These are phyloP conservation scores for Herpetospermum pedunculosum DNA, from an alignment of 306 rosid species.

Conservation along the genomic window DNA sequence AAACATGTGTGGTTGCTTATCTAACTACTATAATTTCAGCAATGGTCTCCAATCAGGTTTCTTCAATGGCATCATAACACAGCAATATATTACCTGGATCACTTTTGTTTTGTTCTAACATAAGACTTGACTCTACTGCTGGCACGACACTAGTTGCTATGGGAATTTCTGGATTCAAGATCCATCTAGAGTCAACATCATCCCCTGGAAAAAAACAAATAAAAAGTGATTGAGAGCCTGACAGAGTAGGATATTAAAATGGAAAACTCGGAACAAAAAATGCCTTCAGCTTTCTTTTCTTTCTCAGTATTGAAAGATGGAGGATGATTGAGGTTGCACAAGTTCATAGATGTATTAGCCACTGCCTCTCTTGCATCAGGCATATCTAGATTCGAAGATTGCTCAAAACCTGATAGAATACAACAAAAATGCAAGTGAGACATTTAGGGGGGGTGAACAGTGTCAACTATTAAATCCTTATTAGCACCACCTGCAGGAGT, in stretches of 20 bases:
- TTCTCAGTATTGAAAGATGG: slow-evolving; percentile 26
- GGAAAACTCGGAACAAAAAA: slow-evolving; percentile 7
- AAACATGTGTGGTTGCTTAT: background rate
- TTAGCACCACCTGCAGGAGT: slow-evolving; percentile 24
- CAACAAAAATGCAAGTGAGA: background rate
- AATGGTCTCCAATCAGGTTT: background rate
- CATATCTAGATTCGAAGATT: slow-evolving; percentile 27
- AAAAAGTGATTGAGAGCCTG: background rate
- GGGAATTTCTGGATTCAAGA: slow-evolving; percentile 13
- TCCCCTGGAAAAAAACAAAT: slow-evolving; percentile 27
- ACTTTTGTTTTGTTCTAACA: background rate
- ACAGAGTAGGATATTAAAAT: background rate
- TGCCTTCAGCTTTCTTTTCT: slow-evolving; percentile 27
- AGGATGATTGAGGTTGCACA: slow-evolving; percentile 21
- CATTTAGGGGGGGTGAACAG: background rate
- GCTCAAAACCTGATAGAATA: slow-evolving; percentile 15
- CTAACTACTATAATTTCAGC: background rate
- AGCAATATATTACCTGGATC: slow-evolving; percentile 7
- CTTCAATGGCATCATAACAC: background rate
- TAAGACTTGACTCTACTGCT: background rate
- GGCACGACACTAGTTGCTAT: background rate
- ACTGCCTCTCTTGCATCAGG: slow-evolving; percentile 32
- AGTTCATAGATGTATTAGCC: slow-evolving; percentile 23
- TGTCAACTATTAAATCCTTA: slow-evolving; percentile 12
- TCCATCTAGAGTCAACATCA: slow-evolving; percentile 30